phyloP scores from a whole-genome alignment of 768 basidiomycete species.

The Exsudoporus frostii region DNA sequence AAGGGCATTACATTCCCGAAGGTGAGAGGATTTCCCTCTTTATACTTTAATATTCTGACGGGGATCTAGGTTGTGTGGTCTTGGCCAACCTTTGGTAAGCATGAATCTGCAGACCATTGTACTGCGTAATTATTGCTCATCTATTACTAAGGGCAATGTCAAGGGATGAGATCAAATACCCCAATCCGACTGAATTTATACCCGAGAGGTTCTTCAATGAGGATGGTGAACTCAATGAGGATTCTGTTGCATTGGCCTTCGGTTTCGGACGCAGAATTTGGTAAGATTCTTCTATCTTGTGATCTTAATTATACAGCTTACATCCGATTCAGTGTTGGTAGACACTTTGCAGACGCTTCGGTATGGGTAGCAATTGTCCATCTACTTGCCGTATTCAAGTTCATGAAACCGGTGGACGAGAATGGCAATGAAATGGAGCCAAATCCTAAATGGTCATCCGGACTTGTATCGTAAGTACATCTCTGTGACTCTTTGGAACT shows the following conservation, averaged over 20 bases:
- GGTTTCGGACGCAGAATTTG: constrained; percentile 32
- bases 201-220: constrained; percentile 28
- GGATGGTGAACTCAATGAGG: constrained; percentile 25
- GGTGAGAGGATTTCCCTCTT: constrained; percentile 9
- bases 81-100: constrained; percentile 33
- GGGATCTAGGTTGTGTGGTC: constrained; percentile 26
- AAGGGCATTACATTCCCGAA: constrained; percentile 26
- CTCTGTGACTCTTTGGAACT: not conserved
- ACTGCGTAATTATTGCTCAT: constrained; percentile 4
- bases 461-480: constrained; percentile 27
- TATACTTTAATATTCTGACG: constrained; percentile 9
- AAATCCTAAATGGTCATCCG: constrained; percentile 26
- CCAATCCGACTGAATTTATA: constrained; percentile 25
- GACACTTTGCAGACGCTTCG: constrained; percentile 31
- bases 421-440: constrained; percentile 26
- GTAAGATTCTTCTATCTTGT: constrained; percentile 3
- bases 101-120: not conserved
- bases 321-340: constrained; percentile 20
- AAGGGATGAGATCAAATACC: constrained; percentile 24
- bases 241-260: constrained; percentile 22
- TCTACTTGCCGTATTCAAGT: constrained; percentile 29
- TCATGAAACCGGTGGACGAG: constrained; percentile 27
- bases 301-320: constrained; percentile 1
- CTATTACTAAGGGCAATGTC: constrained; percentile 28
- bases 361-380: constrained; percentile 32